Conservation (phyloP, 441 rosid genomes). For the California macrophylla region DNA sequence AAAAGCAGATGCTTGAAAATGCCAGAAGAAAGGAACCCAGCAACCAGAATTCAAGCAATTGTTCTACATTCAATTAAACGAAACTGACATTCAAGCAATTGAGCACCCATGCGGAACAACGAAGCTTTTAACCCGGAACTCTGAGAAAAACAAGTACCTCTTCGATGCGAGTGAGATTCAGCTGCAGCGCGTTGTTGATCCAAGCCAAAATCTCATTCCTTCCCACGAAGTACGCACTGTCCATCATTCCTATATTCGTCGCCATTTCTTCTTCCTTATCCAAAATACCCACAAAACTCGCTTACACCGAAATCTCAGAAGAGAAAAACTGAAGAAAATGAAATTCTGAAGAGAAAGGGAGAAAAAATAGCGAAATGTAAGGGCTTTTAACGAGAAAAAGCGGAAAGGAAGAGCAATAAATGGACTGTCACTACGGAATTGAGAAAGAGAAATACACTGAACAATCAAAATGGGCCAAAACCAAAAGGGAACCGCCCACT, state of each 20-base stretch:
- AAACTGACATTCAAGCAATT: neutral
- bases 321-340: too few relatives aligned
- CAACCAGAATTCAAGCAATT: neutral
- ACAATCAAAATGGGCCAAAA: too few relatives aligned
- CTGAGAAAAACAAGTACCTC: slow-evolving; percentile 36
- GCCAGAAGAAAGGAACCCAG: neutral
- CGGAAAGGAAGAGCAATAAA: too few relatives aligned
- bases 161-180: slow-evolving; percentile 80
- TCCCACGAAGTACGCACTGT: slow-evolving; percentile 92
- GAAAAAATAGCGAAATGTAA: too few relatives aligned
- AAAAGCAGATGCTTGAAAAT: neutral
- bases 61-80: neutral
- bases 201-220: slow-evolving; percentile 83
- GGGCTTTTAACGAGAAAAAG: too few relatives aligned
- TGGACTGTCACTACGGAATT: too few relatives aligned
- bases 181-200: slow-evolving; percentile 85
- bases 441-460: too few relatives aligned
- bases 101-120: neutral
- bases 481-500: too few relatives aligned
- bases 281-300: too few relatives aligned
- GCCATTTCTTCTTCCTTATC: slow-evolving; percentile 40
- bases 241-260: slow-evolving; percentile 88
- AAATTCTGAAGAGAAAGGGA: too few relatives aligned
- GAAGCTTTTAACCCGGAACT: neutral
- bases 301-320: too few relatives aligned